Evolutionary conservation across 2,329 filamentous ascomycete species (phyloP), one percentile per base, ranked within the genome.

Genomic region (Ophiostoma ips): DNA sequence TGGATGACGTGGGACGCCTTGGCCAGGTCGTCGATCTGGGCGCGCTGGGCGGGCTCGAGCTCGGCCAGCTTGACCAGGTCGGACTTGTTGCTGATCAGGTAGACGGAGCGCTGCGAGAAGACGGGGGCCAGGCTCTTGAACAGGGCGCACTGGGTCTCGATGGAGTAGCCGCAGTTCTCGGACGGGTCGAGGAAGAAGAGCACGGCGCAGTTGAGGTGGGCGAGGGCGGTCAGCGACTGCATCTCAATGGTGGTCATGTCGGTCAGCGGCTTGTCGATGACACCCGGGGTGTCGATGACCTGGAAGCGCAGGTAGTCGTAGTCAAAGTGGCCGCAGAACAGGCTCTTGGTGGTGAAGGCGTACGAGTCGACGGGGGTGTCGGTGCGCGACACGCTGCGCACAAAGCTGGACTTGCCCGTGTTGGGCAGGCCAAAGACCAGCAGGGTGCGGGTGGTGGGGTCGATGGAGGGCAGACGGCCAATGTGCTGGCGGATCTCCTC

Each of bases 171-270:
- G 60, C 89, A 95, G 72, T 95, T 87, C 72, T 95, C 90, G 19
- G 86, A 94, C 54, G 95, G 73, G 72, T 96, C 90, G 86, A 96
- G 95, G 64, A 96, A 96, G 69, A 96, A 96, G 53, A 96, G 73
- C 56, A 98, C 94, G 51, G 90, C 90, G 38, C 89, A 94, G 60
- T 90, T 80, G 63, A 98, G 74, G 72, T 98, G 94, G 48, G 92
- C 92, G 70, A 98, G 95, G 11, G 94, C 92, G 16, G 90, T 96
- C 58, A 98, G 95, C 55, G 85, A 85, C 73, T 96, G 92, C 87
- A 96, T 96, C 69, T 98, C 92, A 63, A 98, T 98, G 3, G 92
- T 96, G 71, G 95, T 95, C 92, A 96, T 98, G 71, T 96, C 92
- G 69, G 96, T 92, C 9, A 98, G 79, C 34, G 90, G 89, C 65